These are phyloP conservation scores for Cochlearia excelsa DNA, from an alignment of 345 rosid genomes.

Conservation along the genomic window DNA sequence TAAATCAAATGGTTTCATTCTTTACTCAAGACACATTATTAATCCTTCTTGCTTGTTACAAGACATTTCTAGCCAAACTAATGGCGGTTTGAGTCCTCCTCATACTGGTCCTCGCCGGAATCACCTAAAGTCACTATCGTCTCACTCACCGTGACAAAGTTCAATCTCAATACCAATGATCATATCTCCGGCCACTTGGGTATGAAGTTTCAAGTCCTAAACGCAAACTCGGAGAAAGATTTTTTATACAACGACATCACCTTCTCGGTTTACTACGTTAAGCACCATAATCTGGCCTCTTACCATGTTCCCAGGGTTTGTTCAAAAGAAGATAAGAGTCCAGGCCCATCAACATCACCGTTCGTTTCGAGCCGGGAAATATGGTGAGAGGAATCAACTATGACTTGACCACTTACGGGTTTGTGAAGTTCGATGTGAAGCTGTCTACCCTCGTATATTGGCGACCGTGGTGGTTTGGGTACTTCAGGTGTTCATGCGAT, in stretches of 20 bases:
- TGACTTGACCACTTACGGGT: slow-evolving; percentile 7
- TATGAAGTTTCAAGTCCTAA: slow-evolving; percentile 12
- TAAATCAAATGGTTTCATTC: slow-evolving; percentile 3
- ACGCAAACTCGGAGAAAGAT: slow-evolving; percentile 5
- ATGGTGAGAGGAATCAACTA: slow-evolving; percentile 5
- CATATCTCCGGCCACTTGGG: slow-evolving; percentile 10
- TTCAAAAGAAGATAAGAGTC: not conserved
- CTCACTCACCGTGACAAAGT: slow-evolving; percentile 14
- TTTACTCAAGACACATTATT: not conserved
- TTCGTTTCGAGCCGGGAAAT: slow-evolving; percentile 4
- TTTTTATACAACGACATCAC: not conserved
- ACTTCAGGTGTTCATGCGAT: slow-evolving; percentile 4
- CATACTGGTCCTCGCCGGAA: not conserved
- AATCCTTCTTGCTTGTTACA: not conserved
- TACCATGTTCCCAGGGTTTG: slow-evolving; percentile 3
- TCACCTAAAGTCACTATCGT: slow-evolving; percentile 10
- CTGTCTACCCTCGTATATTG: slow-evolving; percentile 3
- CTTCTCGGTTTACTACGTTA: slow-evolving; percentile 13
- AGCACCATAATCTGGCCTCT: slow-evolving; percentile 15
- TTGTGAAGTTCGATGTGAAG: slow-evolving; percentile 16
- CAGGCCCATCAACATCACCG: slow-evolving; percentile 5
- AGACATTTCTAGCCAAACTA: not conserved
- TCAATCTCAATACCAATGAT: slow-evolving; percentile 10
- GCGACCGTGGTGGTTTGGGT: not conserved
- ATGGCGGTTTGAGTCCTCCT: slow-evolving; percentile 4